Base-by-base conservation (phyloP, 2,329 filamentous ascomycete species). In the Sporothrix pseudoabietina region DNA sequence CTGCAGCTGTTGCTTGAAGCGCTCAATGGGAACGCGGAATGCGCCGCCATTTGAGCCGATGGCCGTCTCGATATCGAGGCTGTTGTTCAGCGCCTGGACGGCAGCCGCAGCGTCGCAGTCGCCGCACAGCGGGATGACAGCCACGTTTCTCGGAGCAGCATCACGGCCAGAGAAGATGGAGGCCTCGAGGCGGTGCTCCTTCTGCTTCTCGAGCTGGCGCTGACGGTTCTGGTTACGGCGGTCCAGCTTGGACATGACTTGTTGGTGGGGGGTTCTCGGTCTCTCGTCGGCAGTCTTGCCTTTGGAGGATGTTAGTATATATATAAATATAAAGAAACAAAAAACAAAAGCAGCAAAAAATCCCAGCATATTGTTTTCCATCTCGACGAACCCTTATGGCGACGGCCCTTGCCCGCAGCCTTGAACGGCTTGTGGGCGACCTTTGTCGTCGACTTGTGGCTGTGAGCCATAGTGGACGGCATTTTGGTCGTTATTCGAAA, bases 161-260 rank as follows among this genome's bases (percentile, higher is more conserved):
- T 97, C 92, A 72, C 90, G 90, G 4, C 95, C 96, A n/a, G 88
- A 83, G 79, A 99, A 99, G 30, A 99, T 85, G 52, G 90, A 93
- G 0, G 88, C 90, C 71, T 94, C 91, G 77, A 92, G 91, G 66
- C 92, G 87, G 79, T 96, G 92, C 78, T 96, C 94, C 79, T 90
- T 90, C 79, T 94, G 90, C 83, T 98, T 98, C 77, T 90, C 86
- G 75, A 92, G 85, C 78, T 95, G 92, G 81, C 91, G 90, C 85
- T 99, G 96, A 82, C 95, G 95, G 78, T 94, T 93, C 85, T 97
- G 94, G 82, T 99, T 98, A 78, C 94, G 91, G 74, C 96, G 92
- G 82, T 97, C 94, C 81, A 99, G 88, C 83, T 98, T 99, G 74
- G 94, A 97, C 93, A 98, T 95, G 83, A 98, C 89, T 84, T 97